Conservation (phyloP, 768 basidiomycete species). For the Kwoniella europaea region DNA sequence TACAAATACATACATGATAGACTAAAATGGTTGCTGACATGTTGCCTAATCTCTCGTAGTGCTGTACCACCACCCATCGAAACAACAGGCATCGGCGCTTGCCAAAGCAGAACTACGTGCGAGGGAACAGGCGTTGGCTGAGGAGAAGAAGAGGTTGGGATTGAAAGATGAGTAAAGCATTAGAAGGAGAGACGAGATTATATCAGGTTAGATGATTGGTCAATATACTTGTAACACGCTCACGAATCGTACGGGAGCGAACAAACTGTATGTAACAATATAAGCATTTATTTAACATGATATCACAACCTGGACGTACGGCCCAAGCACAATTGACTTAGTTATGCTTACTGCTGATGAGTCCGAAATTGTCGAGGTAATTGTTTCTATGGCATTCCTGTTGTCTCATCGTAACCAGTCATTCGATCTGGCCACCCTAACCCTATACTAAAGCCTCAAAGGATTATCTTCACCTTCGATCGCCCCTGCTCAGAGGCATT, state of each 20-base stretch:
- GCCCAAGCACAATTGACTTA: background rate
- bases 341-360: too few species aligned
- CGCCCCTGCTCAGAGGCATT: too few species aligned
- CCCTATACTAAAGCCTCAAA: too few species aligned
- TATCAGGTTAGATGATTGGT: too few species aligned
- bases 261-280: conserved; percentile 7
- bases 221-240: too few species aligned
- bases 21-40: background rate
- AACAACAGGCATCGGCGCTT: conserved; percentile 83
- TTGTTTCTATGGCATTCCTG: too few species aligned
- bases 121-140: conserved; percentile 85
- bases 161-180: conserved; percentile 27
- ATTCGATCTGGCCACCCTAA: too few species aligned
- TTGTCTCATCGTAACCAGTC: too few species aligned
- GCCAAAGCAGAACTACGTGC: conserved; percentile 89
- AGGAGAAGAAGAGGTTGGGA: conserved; percentile 73
- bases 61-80: conserved; percentile 96
- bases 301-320: background rate
- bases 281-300: background rate
- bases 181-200: background rate
- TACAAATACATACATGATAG: background rate
- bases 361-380: too few species aligned
- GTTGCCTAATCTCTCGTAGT: conserved; percentile 61
- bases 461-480: too few species aligned
- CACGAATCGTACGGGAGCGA: too few species aligned